phyloP scores from a whole-genome alignment of 192 early-diverging fungal species.

The Haplosporangium gracile region DNA sequence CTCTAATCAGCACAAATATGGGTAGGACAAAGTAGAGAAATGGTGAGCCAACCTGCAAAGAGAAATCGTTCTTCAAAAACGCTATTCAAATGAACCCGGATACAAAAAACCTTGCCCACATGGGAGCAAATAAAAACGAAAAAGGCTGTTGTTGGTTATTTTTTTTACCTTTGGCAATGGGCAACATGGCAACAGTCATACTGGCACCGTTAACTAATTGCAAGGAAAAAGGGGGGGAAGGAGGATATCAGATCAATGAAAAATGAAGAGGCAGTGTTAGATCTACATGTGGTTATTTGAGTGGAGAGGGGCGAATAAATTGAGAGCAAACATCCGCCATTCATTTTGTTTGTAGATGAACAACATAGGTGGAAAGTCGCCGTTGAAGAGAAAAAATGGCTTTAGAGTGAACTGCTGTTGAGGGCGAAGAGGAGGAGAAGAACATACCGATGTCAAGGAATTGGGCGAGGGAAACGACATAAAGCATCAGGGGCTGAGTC shows the following conservation, averaged over 20 bases:
- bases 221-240: background rate
- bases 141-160: background rate
- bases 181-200: slow-evolving; percentile 50
- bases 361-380: too few relatives aligned
- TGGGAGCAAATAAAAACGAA: background rate
- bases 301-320: background rate
- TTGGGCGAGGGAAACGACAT: slow-evolving; percentile 51
- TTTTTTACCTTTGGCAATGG: slow-evolving; percentile 27
- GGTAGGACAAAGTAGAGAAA: background rate
- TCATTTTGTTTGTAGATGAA: background rate
- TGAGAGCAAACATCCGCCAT: background rate
- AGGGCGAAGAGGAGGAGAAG: background rate
- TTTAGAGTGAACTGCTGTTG: background rate
- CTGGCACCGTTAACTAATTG: slow-evolving; percentile 44
- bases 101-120: background rate
- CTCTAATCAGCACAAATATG: background rate
- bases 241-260: background rate
- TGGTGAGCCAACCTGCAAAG: background rate
- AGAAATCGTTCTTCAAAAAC: background rate
- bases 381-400: background rate
- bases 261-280: background rate
- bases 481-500: slow-evolving; percentile 46
- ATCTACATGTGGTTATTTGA: slow-evolving; percentile 4
- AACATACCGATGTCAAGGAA: slow-evolving; percentile 51
- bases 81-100: background rate